phyloP scores from a whole-genome alignment of 2,329 filamentous ascomycete species.

The Paradendryphiella salina region DNA sequence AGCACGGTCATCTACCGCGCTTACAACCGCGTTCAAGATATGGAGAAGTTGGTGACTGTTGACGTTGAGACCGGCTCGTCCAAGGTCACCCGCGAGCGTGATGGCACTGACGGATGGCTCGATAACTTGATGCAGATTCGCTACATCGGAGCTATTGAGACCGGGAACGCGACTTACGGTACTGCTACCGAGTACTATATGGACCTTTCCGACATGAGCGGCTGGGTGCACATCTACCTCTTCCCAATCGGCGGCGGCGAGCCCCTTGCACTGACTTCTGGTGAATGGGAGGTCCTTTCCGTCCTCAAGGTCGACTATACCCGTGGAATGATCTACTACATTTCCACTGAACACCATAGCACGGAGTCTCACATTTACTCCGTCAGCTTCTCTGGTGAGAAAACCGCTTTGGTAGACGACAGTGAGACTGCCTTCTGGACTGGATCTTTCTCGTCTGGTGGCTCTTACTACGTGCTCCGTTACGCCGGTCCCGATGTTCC shows the following conservation, averaged over 20 bases:
- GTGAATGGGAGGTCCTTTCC: conserved; percentile 66
- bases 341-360: conserved; percentile 66
- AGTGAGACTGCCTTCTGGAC: conserved; percentile 62
- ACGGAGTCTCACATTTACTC: conserved; percentile 71
- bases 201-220: conserved; percentile 67
- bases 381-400: conserved; percentile 61
- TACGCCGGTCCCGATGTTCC: conserved; percentile 69
- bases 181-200: conserved; percentile 60
- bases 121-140: conserved; percentile 61
- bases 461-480: conserved; percentile 66
- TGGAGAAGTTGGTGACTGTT: conserved; percentile 64
- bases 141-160: conserved; percentile 55
- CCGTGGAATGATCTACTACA: conserved; percentile 64
- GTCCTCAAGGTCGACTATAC: conserved; percentile 63
- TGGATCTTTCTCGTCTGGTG: conserved; percentile 66
- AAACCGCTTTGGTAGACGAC: conserved; percentile 65
- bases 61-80: conserved; percentile 55
- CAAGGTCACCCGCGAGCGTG: conserved; percentile 58
- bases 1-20: conserved; percentile 65
- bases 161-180: conserved; percentile 41
- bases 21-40: conserved; percentile 70
- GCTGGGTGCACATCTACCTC: conserved; percentile 68
- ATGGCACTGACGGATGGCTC: conserved; percentile 65
- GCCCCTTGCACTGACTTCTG: conserved; percentile 62
- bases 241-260: conserved; percentile 61